Evolutionary conservation across 2,329 filamentous ascomycete species (phyloP), one percentile per base, ranked within the genome.

Genomic region (Clonostachys rosea): DNA sequence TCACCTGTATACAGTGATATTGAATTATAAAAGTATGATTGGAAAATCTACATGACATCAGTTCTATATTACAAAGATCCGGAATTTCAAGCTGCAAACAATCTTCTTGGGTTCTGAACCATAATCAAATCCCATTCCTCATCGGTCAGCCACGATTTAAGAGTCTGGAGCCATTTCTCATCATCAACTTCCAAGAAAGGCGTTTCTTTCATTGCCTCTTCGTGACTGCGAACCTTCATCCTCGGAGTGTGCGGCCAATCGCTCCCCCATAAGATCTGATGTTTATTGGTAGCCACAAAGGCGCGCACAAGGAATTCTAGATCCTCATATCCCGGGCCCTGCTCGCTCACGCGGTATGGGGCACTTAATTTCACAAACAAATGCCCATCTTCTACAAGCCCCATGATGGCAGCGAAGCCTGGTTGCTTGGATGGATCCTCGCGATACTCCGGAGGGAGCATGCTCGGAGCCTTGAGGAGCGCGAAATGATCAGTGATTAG

Each of bases 201-300:
- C 7, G 61, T 61, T 46, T 66, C 64, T 5, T 49, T 52, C 47
- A 68, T 46, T 2, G 63, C 65, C 34, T 64, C 64, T 42, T 66
- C 59, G 6, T 49, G 54, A 6, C 48, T 59, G 1, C 65, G 59
- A 2, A 65, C 58, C 44, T 62, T 67, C 65, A 67, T 68, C 14
- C 60, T 54, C 0, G 65, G 64, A 2, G 63, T 67, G 48, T 68
- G 65, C 2, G 65, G 64, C 63, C 63, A 69, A 41, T 69, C 66
- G 50, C 65, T 69, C 66, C 65, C 63, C 64, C 36, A 69, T 2
- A 68, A 34, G 10, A 68, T 47, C 5, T 54, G 57, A 17, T 52
- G 45, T 10, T 61, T 60, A 42, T 68, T 67, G 5, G 60, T 60
- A 42, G 63, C 52, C 2, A 67, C 52, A 35, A 65, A 53, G 1